phyloP scores from a whole-genome alignment of 257 asterid genomes.

The Nicotiana noctiflora region DNA sequence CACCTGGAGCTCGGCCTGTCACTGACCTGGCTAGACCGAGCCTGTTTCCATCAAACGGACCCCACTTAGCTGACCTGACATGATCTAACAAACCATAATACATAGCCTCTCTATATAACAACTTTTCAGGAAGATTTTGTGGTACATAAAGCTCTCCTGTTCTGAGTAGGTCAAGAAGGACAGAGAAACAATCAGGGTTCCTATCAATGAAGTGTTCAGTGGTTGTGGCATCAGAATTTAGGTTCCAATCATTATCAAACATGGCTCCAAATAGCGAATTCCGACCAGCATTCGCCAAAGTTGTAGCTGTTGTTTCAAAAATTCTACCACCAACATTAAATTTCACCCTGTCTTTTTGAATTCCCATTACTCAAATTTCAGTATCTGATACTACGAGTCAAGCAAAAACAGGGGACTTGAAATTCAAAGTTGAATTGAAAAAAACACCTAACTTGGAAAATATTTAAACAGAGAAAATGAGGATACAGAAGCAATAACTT shows the following conservation, averaged over 20 bases:
- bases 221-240: slow-evolving; percentile 31
- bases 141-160: slow-evolving; percentile 83
- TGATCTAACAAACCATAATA: slow-evolving; percentile 73
- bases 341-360: slow-evolving; percentile 71
- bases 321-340: slow-evolving; percentile 74
- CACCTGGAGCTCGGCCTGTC: slow-evolving; percentile 75
- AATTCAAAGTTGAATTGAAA: background rate
- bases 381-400: background rate
- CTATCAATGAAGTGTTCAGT: slow-evolving; percentile 78
- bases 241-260: slow-evolving; percentile 76
- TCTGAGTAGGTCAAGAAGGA: slow-evolving; percentile 76
- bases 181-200: slow-evolving; percentile 76
- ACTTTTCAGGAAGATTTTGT: slow-evolving; percentile 51
- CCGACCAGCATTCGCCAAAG: slow-evolving; percentile 90
- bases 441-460: background rate
- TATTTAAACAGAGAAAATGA: background rate
- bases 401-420: background rate
- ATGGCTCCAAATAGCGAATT: slow-evolving; percentile 79
- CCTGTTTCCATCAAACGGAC: slow-evolving; percentile 73
- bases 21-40: slow-evolving; percentile 43
- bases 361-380: slow-evolving; percentile 44
- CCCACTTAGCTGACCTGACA: slow-evolving; percentile 78
- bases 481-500: background rate
- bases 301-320: slow-evolving; percentile 79
- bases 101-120: slow-evolving; percentile 64